A percentile compares a stretch with the other conserved stretches of the same genome.
phyloP scores from a whole-genome alignment of 192 early-diverging fungal genomes.

The Coemansia sp. region DNA sequence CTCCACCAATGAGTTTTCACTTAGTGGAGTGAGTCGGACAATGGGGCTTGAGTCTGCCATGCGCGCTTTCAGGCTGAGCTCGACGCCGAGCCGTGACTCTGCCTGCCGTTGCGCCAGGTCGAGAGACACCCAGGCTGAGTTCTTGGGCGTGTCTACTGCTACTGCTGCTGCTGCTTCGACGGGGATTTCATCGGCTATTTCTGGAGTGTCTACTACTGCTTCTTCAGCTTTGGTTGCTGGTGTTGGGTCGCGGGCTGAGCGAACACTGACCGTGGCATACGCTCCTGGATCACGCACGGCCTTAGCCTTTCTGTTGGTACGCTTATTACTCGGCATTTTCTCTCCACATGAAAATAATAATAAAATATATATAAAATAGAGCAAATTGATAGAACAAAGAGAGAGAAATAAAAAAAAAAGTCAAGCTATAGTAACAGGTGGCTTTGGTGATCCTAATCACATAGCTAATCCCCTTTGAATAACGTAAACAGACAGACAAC shows the following conservation, averaged over 20 bases:
- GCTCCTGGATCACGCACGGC: slow-evolving; percentile 16
- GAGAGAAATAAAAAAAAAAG: too few relatives aligned
- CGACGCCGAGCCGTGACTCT: slow-evolving; percentile 8
- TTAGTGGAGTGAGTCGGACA: not conserved
- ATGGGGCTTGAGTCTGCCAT: not conserved
- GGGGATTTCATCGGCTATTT: not conserved
- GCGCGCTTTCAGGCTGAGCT: slow-evolving; percentile 8
- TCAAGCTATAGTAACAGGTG: not conserved
- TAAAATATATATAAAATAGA: not conserved
- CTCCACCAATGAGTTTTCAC: slow-evolving; percentile 24
- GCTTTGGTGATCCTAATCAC: not conserved
- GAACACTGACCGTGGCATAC: slow-evolving; percentile 17
- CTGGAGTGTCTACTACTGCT: not conserved
- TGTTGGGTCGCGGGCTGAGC: not conserved
- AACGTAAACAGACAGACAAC: not conserved
- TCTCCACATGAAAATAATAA: not conserved
- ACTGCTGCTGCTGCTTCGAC: not conserved
- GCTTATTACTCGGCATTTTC: not conserved
- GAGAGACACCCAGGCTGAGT: slow-evolving; percentile 12
- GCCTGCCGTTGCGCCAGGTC: slow-evolving; percentile 27
- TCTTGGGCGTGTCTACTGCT: not conserved
- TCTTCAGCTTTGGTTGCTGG: not conserved
- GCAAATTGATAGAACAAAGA: not conserved
- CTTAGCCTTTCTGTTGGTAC: not conserved
- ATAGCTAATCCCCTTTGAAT: not conserved